phyloP scores from a whole-genome alignment of 768 basidiomycete genomes.

The Sarcomyxa edulis region DNA sequence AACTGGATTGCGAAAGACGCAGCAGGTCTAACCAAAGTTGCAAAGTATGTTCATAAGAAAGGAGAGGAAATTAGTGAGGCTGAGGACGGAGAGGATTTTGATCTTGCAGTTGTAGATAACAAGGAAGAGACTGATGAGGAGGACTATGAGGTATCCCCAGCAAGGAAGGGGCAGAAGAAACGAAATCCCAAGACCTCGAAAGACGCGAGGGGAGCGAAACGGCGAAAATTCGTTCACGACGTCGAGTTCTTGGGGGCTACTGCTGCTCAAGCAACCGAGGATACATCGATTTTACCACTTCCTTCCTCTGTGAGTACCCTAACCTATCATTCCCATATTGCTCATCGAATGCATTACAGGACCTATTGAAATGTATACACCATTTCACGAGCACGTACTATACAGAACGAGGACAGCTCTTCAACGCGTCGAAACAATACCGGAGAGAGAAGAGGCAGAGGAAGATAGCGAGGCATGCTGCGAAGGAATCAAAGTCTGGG shows the following conservation, averaged over 20 bases:
- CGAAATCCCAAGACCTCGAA: constrained; percentile 14
- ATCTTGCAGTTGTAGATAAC: constrained; percentile 9
- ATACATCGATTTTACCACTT: constrained; percentile 13
- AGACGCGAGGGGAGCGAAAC: constrained; percentile 28
- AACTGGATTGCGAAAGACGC: constrained; percentile 70
- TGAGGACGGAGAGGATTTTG: constrained; percentile 11
- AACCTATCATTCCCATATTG: constrained; percentile 8
- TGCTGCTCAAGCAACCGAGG: neutral
- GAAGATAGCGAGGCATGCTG: constrained; percentile 10
- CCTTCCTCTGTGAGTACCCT: constrained; percentile 48
- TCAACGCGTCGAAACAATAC: constrained; percentile 42
- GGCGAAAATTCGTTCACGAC: constrained; percentile 40
- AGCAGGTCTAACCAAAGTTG: constrained; percentile 42
- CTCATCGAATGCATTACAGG: constrained; percentile 22
- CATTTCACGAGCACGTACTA: constrained; percentile 50
- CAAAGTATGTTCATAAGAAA: constrained; percentile 24
- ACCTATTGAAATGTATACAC: constrained; percentile 46
- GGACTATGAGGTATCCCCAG: neutral
- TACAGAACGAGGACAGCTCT: constrained; percentile 52
- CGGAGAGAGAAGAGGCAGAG: constrained; percentile 35
- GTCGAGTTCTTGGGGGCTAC: constrained; percentile 49
- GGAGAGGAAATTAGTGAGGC: constrained; percentile 13
- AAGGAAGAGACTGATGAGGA: constrained; percentile 9
- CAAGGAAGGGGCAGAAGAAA: constrained; percentile 2
- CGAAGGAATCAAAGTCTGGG: neutral